A percentile compares a stretch with the other conserved stretches of the same genome.
Conservation (phyloP, 75 land plant genomes). For the Cunninghamia lanceolata region DNA sequence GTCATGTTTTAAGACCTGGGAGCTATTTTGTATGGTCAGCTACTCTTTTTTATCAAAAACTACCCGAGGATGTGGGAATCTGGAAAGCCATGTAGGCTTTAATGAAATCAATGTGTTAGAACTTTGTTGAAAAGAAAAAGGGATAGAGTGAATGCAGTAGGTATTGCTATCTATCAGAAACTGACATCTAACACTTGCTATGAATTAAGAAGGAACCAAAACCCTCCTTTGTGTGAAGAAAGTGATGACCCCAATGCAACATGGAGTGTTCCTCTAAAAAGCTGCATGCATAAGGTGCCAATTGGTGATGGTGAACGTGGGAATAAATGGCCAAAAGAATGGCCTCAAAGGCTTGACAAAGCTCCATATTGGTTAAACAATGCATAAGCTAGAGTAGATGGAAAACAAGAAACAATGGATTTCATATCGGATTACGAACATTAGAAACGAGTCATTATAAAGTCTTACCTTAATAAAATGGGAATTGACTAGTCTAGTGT, state of each 20-base stretch:
- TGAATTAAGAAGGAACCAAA: constrained; percentile 30
- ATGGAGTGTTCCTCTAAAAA: constrained; percentile 67
- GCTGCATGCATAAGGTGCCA: constrained; percentile 64
- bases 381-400: constrained; percentile 51
- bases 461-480: too few species aligned
- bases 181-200: constrained; percentile 57
- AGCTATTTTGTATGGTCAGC: constrained; percentile 77
- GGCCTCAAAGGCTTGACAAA: constrained; percentile 90
- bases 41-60: constrained; percentile 62
- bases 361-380: constrained; percentile 66
- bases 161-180: constrained; percentile 61
- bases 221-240: constrained; percentile 56
- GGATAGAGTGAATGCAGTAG: constrained; percentile 47
- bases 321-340: constrained; percentile 78
- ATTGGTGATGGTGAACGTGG: constrained; percentile 64
- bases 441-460: too few species aligned
- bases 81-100: constrained; percentile 53
- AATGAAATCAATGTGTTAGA: constrained; percentile 60
- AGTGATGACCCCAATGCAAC: constrained; percentile 75
- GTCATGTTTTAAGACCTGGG: constrained; percentile 65
- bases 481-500: too few species aligned
- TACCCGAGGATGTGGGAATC: too few species aligned
- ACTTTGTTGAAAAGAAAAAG: constrained; percentile 35
- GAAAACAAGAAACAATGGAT: constrained; percentile 53
- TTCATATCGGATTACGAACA: constrained; percentile 54